Evolutionary conservation across 768 basidiomycete species (phyloP).

Genomic region (Sporobolomyces pararoseus): DNA sequence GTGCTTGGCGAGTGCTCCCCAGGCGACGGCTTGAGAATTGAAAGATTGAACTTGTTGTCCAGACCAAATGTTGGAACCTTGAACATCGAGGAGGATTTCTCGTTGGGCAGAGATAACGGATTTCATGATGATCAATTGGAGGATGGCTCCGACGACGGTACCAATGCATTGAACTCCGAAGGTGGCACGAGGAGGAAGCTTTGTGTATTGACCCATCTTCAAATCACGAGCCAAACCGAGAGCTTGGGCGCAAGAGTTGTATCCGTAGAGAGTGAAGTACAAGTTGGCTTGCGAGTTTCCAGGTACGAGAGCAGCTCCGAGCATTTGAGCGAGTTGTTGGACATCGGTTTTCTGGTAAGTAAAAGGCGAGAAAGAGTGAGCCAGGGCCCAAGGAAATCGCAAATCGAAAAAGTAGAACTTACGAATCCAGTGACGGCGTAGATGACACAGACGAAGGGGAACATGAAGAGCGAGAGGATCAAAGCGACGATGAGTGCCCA

Average conservation of each 20-base stretch:
- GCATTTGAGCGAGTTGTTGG: conserved; percentile 55
- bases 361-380: conserved; percentile 56
- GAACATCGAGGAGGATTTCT: conserved; percentile 56
- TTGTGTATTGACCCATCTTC: conserved; percentile 57
- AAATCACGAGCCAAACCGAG: conserved; percentile 59
- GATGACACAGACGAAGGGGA: conserved; percentile 42
- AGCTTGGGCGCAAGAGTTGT: conserved; percentile 54
- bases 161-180: conserved; percentile 62
- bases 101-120: conserved; percentile 58
- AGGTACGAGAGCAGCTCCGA: conserved; percentile 55
- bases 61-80: conserved; percentile 63
- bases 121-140: conserved; percentile 59
- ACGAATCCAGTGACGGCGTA: conserved; percentile 30
- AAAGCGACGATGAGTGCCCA: conserved; percentile 55
- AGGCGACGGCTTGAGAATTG: conserved; percentile 59
- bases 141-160: conserved; percentile 55
- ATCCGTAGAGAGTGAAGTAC: conserved; percentile 52
- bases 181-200: conserved; percentile 63
- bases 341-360: conserved; percentile 54
- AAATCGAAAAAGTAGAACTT: neutral
- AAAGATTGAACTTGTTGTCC: conserved; percentile 56
- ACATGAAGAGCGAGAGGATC: conserved; percentile 57
- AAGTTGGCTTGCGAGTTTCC: conserved; percentile 65
- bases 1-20: conserved; percentile 56
- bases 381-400: too few relatives aligned